A percentile compares a stretch with the other conserved stretches of the same genome.
These are phyloP conservation scores for Physcomitrium patens DNA, from an alignment of 225 moss, liverwort and hornwort species.

Conservation along the genomic window DNA sequence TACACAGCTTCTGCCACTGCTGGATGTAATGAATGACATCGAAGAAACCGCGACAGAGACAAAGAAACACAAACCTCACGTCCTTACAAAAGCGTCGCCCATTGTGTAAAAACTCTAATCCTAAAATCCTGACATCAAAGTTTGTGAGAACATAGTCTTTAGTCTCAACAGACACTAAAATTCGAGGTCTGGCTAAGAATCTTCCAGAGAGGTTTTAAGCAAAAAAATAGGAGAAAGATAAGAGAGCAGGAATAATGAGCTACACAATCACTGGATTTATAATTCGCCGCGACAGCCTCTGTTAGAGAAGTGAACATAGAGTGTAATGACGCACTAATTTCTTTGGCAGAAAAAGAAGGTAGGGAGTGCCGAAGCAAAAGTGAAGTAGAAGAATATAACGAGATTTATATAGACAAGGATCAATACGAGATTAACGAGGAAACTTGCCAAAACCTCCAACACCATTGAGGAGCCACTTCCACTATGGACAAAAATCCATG, in stretches of 20 bases:
- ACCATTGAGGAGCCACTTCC: background rate
- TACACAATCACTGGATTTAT: slow-evolving; percentile 14
- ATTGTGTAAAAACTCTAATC: background rate
- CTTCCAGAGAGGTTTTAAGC: too few relatives aligned
- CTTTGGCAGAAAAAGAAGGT: slow-evolving; percentile 1
- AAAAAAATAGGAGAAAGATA: slow-evolving; percentile 20
- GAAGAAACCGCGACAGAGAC: background rate
- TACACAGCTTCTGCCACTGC: too few relatives aligned
- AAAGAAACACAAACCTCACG: background rate
- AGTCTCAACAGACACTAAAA: slow-evolving; percentile 1
- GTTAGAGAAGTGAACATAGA: background rate
- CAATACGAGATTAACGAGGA: background rate
- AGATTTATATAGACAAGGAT: background rate
- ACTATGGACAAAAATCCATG: background rate
- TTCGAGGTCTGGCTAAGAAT: background rate
- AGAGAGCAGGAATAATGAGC: background rate
- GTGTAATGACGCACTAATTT: background rate
- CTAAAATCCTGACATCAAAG: slow-evolving; percentile 12
- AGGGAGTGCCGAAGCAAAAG: background rate
- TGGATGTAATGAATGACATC: too few relatives aligned
- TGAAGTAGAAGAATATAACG: background rate
- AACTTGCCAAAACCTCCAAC: background rate
- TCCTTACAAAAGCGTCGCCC: too few relatives aligned
- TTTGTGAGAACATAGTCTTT: background rate
- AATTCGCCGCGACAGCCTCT: background rate